Conservation (phyloP, 1,139 yeast species). For the Saccharomyces pastorianus region DNA sequence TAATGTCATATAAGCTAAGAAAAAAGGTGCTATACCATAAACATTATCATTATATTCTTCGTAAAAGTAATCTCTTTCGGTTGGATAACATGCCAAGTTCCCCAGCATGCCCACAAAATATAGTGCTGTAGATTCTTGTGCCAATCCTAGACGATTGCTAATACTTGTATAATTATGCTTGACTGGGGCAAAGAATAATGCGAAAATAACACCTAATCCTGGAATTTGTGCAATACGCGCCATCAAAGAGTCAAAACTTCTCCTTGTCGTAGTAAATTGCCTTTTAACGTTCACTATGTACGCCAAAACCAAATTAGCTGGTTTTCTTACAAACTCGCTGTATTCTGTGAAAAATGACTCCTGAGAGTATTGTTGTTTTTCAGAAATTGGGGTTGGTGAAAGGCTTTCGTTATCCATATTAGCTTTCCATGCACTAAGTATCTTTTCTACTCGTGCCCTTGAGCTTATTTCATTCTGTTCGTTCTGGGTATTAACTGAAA, state of each 20-base stretch:
- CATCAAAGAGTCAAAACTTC: constrained; percentile 55
- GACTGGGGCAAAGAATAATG: constrained; percentile 67
- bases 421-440: constrained; percentile 46
- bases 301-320: constrained; percentile 34
- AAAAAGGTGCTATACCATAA: constrained; percentile 61
- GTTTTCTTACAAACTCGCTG: constrained; percentile 15
- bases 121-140: constrained; percentile 65
- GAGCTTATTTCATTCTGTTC: constrained; percentile 22
- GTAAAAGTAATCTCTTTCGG: constrained; percentile 65
- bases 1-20: constrained; percentile 52
- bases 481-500: constrained; percentile 38
- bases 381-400: not conserved
- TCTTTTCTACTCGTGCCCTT: constrained; percentile 37
- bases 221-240: constrained; percentile 63
- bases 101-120: constrained; percentile 76
- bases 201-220: constrained; percentile 56
- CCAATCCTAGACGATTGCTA: constrained; percentile 60
- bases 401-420: not conserved
- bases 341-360: constrained; percentile 14
- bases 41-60: constrained; percentile 72
- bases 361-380: constrained; percentile 7
- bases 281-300: constrained; percentile 38
- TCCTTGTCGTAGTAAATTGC: constrained; percentile 44
- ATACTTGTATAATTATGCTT: constrained; percentile 52
- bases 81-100: constrained; percentile 66